Conservation (phyloP, 1,284 basidiomycete genomes). For the Leccinum colubrinum region DNA sequence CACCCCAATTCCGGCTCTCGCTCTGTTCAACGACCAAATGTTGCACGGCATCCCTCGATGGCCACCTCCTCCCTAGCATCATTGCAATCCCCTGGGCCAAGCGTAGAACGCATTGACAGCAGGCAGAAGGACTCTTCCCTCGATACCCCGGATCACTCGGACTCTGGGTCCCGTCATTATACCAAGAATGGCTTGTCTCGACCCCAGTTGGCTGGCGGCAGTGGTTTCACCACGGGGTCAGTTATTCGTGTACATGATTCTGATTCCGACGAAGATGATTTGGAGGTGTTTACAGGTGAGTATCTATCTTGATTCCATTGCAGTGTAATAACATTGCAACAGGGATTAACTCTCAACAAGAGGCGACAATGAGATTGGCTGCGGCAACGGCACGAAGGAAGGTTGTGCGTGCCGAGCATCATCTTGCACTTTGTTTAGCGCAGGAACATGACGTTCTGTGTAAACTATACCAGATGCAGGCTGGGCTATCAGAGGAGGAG, state of each 20-base stretch:
- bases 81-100: neutral
- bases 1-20: neutral
- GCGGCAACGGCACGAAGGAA: too few species aligned
- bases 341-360: too few species aligned
- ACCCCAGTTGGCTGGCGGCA: neutral
- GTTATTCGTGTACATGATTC: neutral
- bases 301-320: neutral
- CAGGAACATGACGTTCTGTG: too few species aligned
- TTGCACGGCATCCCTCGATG: neutral
- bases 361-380: too few species aligned
- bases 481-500: too few species aligned
- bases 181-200: neutral
- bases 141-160: neutral
- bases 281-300: neutral
- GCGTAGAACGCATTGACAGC: neutral
- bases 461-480: too few species aligned
- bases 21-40: neutral
- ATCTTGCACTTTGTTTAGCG: too few species aligned
- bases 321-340: neutral
- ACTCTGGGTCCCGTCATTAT: neutral
- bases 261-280: neutral
- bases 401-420: too few species aligned
- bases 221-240: neutral
- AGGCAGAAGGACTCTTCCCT: neutral
- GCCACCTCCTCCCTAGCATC: neutral